phyloP scores from a whole-genome alignment of 2,329 filamentous ascomycete genomes.

The Pyrenophora seminiperda region DNA sequence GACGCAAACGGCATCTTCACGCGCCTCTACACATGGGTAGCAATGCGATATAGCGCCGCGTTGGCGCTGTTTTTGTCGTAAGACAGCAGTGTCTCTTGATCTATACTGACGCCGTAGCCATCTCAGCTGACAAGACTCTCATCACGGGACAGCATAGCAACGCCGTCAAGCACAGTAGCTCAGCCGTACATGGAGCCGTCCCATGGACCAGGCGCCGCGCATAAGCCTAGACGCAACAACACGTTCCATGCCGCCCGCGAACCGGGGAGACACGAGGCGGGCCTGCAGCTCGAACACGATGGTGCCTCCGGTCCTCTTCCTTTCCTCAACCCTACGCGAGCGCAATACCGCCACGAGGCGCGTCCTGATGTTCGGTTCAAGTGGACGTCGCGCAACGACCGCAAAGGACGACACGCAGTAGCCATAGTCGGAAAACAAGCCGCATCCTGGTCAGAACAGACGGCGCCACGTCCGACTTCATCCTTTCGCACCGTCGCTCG shows the following conservation, averaged over 20 bases:
- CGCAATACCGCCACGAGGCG: slow-evolving; percentile 16
- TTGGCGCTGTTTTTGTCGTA: background rate
- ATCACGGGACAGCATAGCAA: background rate
- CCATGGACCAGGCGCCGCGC: background rate
- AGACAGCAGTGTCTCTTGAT: background rate
- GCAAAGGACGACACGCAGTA: slow-evolving; percentile 51
- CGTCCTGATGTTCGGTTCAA: slow-evolving; percentile 45
- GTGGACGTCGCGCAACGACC: slow-evolving; percentile 53
- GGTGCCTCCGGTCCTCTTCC: slow-evolving; percentile 50
- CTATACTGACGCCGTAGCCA: background rate
- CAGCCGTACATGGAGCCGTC: background rate
- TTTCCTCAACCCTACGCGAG: slow-evolving; percentile 58
- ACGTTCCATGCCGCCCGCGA: slow-evolving; percentile 33
- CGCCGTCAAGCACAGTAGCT: background rate
- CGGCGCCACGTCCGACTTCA: slow-evolving; percentile 44
- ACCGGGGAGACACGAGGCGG: slow-evolving; percentile 29
- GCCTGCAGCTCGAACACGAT: slow-evolving; percentile 29
- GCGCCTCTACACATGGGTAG: background rate
- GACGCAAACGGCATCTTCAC: background rate
- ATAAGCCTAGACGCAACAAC: slow-evolving; percentile 29
- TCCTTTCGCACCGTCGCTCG: slow-evolving; percentile 37
- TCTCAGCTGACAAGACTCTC: background rate
- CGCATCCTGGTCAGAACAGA: slow-evolving; percentile 23
- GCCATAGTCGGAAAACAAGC: slow-evolving; percentile 30
- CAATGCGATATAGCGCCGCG: background rate